Evolutionary conservation across 2,329 filamentous ascomycete genomes (phyloP), one percentile per base, ranked within the genome.

Genomic region (Epichloe sp.): DNA sequence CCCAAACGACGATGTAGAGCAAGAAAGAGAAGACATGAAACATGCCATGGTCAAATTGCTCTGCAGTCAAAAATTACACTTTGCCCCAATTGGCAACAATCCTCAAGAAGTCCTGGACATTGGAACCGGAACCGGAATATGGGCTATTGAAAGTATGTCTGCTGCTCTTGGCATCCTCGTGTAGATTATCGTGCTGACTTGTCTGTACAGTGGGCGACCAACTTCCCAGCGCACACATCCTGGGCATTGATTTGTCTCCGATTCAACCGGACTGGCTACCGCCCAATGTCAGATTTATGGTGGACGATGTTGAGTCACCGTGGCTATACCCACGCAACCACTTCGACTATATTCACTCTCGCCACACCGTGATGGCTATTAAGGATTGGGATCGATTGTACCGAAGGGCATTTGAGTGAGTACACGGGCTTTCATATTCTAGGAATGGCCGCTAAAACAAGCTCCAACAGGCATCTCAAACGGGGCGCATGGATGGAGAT

Each of bases 271-370:
- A 68, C 42, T 73, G 71, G 70, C 62, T 80, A 11, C 78, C 77
- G 4, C 73, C 76, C 3, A 80, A 80, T 55, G 69, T 78, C 19
- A 68, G 68, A 23, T 80, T 79, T 56, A 65, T 77, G 59, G 69
- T 81, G 11, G 78, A 82, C 52, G 78, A 82, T 54, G 69, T 76
- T 26, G 78, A 82, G 61, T 71, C 70, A 51, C 68, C 71, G 4
- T 82, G 78, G 78, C 61, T 79, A 15, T 71, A 78, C 54, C 72
- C 74, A 5, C 59, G 62, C 4, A 72, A 78, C 53, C 70, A 75
- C 48, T 82, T 80, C 50, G 78, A 83, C 60, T 80, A 79, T 53
- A 72, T 83, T 36, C 79, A 82, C 59, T 72, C 75, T n/a, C 70
- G 80, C 3, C 73, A 78, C 51, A 75, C 76, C 1, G 73, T 76